Conservation (phyloP, 495 filamentous ascomycete genomes). For the Daldinia concentrica region DNA sequence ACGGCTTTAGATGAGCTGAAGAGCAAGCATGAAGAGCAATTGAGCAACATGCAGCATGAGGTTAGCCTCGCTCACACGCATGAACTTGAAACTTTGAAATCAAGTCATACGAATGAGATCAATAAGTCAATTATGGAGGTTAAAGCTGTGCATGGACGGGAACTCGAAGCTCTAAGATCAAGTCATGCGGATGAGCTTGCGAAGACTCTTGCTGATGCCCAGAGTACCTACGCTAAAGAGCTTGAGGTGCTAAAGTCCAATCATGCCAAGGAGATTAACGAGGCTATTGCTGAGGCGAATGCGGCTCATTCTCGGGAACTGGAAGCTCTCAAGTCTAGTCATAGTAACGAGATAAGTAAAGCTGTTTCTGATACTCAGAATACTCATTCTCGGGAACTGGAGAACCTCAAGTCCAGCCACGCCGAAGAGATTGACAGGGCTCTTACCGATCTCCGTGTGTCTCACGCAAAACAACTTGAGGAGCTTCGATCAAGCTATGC, state of each 20-base stretch:
- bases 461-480: conserved; percentile 51
- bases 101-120: conserved; percentile 53
- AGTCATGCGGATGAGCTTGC: conserved; percentile 53
- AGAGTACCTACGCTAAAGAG: conserved; percentile 46
- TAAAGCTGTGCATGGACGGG: conserved; percentile 43
- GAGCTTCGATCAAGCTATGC: conserved; percentile 50
- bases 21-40: conserved; percentile 55
- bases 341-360: conserved; percentile 49
- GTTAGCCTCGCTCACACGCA: conserved; percentile 51
- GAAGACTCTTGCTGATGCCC: conserved; percentile 46
- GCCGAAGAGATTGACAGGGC: conserved; percentile 51
- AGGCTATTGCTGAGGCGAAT: conserved; percentile 48
- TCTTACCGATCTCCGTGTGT: conserved; percentile 46
- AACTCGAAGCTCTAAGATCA: conserved; percentile 54
- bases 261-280: conserved; percentile 53
- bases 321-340: conserved; percentile 50
- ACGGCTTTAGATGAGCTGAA: conserved; percentile 57
- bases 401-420: conserved; percentile 56
- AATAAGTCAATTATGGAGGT: conserved; percentile 45
- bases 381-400: conserved; percentile 47
- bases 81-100: conserved; percentile 51
- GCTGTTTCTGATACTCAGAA: conserved; percentile 42
- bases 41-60: conserved; percentile 49
- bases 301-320: conserved; percentile 51
- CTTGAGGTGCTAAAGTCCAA: conserved; percentile 51